Evolutionary conservation across 306 rosid genomes (phyloP), one percentile per base, ranked within the genome.

Genomic region (Prunus kanzakura): DNA sequence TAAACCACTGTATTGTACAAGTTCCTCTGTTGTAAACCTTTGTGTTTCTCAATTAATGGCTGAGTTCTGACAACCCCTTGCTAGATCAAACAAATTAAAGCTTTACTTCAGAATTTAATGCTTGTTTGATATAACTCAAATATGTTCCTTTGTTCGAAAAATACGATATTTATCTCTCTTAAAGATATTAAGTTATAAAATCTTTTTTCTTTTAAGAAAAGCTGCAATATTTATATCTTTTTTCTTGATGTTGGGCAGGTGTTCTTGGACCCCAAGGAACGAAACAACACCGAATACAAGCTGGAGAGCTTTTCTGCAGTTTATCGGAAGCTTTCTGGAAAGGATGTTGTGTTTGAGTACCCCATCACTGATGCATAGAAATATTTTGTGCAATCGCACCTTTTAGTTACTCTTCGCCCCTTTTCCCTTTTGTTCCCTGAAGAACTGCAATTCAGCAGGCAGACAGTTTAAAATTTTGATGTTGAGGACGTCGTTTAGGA

Each of bases 191-290:
- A 38, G 9, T 38, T 38, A 38, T 35, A 35, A 4, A 35, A 3
- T 35, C 1, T 55, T 1, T 8, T 1, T 50, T 50, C 18, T 14
- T 50, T 2, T 14, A 3, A 16, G 1, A 20, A 60, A 27, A 61
- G 8, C 35, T 14, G 6, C 19, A 14, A 25, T 25, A 15, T 8
- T 63, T 7, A 30, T 1, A 3, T 8, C 8, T 2, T 22, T 20
- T 52, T 45, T 16, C 49, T 0, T 73, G 8, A 2, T 60, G 46
- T 45, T 71, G 19, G 0, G 11, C 74, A 93, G 98, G 92, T 93
- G 43, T 85, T 86, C 83, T 87, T 93, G 88, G 98, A 93, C 50
- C 96, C 98, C 2, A 93, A 93, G 85, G 98, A 91, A 69, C 77
- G 91, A 4, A 93, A 89, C 89, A 89, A 88, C 78, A 91, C 97